Base-by-base conservation (phyloP, 768 basidiomycete genomes). In the Pleurotus eryngii region DNA sequence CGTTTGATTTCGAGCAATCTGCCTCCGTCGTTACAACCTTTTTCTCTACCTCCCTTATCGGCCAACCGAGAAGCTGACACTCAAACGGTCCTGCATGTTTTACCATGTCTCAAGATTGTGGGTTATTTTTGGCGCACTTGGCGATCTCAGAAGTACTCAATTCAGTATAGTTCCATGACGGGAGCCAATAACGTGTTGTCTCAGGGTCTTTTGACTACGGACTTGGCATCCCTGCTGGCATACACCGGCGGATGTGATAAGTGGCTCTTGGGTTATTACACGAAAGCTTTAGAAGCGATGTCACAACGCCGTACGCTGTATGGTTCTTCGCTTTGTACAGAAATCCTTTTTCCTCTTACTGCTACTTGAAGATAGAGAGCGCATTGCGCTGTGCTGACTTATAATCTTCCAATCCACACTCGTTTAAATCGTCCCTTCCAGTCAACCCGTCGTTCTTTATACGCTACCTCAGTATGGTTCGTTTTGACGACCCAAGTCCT, bases 401-500 rank as follows among this genome's bases (percentile, higher is more conserved):
- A 54, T 54, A 54, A 54, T 54, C 51, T n/a, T 42, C 15, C 51
- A 20, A 37, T 15, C 22, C 39, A 40, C 51, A 54, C 51, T 54
- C 51, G 35, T 54, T 54, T 54, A 39, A 43, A 54, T 40, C 38
- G n/a, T 40, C 51, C 51, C 24, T n/a, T 38, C 30, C 35, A 42
- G 51, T 54, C 39, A 40, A 40, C n/a, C 38, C 51, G 51, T 53
- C 51, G 51, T 54, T 54, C 51, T 39, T 54, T 54, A 54, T 39
- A 37, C 51, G 18, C 42, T 42, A 18, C 43, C 35, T 18, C 18
- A 30, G 14, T 18, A 56, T 56, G 55, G 55, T 56, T 18, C 30
- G 38, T 38, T 37, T 22, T 20, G 20, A 56, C 26, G 55, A 30
- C 43, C 15, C 45, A 30, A 45, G 43, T 24, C 45, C 55, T 20